Conservation (phyloP, 331 rosid species). For the Pyracantha coccinea region DNA sequence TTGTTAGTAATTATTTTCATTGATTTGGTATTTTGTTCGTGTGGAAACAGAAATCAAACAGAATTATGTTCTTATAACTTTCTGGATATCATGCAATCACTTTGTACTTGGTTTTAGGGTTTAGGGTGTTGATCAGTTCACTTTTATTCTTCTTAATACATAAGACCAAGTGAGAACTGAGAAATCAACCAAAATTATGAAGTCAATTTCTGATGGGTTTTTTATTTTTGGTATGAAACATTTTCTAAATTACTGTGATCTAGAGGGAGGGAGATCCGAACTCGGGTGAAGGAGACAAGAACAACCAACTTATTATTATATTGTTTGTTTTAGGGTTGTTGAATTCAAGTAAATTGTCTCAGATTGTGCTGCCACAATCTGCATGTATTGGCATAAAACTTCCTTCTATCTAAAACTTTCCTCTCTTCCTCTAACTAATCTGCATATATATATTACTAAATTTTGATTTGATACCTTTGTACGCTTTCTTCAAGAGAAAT, state of each 20-base stretch:
- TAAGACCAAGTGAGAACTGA: background rate
- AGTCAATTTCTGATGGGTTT: too few species aligned
- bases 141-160: background rate
- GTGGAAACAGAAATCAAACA: background rate
- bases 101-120: background rate
- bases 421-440: too few species aligned
- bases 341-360: background rate
- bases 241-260: too few species aligned
- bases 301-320: background rate
- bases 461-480: background rate
- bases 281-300: too few species aligned
- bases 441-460: too few species aligned
- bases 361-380: background rate
- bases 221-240: too few species aligned
- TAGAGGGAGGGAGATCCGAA: too few species aligned
- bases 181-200: background rate
- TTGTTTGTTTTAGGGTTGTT: background rate
- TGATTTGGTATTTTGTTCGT: background rate
- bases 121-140: background rate
- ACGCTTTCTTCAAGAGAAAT: constrained; percentile 30
- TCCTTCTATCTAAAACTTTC: background rate
- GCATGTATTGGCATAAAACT: background rate
- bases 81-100: background rate
- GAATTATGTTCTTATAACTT: background rate
- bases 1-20: background rate